Percentiles rank a stretch among this genome's conserved stretches.
Evolutionary conservation across 148 eudicot genomes (phyloP).

Genomic region (Oxyria digyna): DNA sequence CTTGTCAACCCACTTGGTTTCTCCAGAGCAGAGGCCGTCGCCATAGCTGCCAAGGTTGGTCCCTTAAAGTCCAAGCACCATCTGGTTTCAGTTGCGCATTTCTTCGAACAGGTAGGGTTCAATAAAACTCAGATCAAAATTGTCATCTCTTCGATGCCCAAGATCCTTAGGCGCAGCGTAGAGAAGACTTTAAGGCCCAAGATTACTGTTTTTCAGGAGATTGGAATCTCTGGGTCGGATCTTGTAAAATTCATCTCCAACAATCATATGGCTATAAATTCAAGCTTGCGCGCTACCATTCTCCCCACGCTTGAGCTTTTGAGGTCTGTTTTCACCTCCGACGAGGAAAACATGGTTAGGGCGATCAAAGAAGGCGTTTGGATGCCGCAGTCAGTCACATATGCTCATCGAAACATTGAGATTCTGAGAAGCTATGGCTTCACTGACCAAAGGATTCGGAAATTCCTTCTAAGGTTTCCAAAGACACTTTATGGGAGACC

Average conservation of each 20-base stretch:
- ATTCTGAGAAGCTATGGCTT: slow-evolving; percentile 5
- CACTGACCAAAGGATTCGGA: background rate
- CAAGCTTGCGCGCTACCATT: background rate
- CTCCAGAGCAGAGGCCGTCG: background rate
- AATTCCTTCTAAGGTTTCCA: background rate
- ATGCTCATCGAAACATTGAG: background rate
- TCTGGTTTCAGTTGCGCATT: background rate
- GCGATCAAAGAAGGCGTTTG: background rate
- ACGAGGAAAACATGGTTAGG: background rate
- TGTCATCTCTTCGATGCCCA: background rate
- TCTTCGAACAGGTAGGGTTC: background rate
- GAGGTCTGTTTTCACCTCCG: slow-evolving; percentile 1
- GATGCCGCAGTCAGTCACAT: background rate
- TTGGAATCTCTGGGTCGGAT: background rate
- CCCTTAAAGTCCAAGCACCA: background rate
- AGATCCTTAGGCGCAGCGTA: background rate
- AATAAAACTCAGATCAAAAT: background rate
- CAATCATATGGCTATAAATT: background rate
- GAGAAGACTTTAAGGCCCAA: background rate
- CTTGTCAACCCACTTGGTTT: background rate
- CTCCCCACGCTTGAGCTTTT: background rate
- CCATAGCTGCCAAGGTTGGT: background rate
- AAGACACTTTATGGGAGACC: background rate
- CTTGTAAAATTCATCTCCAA: background rate
- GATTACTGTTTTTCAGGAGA: background rate